Base-by-base conservation (phyloP, 441 rosid species). In the Macaranga tanarius region DNA sequence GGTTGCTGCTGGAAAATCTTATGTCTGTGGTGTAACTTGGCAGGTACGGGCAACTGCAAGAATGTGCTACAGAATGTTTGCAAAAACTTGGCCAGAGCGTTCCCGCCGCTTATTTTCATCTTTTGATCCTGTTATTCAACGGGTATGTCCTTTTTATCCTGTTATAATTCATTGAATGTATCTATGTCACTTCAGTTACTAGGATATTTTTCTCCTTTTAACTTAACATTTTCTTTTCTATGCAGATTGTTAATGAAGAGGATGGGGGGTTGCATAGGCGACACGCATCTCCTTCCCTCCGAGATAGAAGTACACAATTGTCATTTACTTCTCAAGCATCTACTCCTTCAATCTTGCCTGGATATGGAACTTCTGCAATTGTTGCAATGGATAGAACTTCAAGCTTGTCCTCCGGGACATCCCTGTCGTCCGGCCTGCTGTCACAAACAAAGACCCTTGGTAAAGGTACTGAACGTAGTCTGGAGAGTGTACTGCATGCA, bases 71-170 rank as follows among this genome's bases (percentile, higher is more conserved):
- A 87, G 97, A 83, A 81, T 96, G 95, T 96, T 92, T 80, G 83
- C 97, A 69, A 96, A 96, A 83, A 96, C 98, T 54, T 96, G 99
- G 99, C 99, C 98, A 25, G 97, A 92, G 71, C 97, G 97, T 70
- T 92, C 98, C 23, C 94, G 89, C 22, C 99, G 90, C 73, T 82
- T 96, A 75, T 90, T 93, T 87, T 85, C 86, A 57, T 90, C 96
- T 72, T 93, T 96, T 80, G 97, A 92, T 84, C 92, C 95, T 79
- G 95, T 79, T 76, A 90, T 96, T 84, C 99, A 93, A 83, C 95
- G 98, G 92, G 99, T 93, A 90, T 71, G 69, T 66, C 72, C 34
- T 65, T 48, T 25, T 31, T 71, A 25, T 34, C 9, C 20, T 38
- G 40, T 15, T 34, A n/a, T 10, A 57, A 54, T 4, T 2, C 3